Evolutionary conservation across 306 rosid species (phyloP), one percentile per base, ranked within the genome.

Genomic region (Pyrus betulifolia): DNA sequence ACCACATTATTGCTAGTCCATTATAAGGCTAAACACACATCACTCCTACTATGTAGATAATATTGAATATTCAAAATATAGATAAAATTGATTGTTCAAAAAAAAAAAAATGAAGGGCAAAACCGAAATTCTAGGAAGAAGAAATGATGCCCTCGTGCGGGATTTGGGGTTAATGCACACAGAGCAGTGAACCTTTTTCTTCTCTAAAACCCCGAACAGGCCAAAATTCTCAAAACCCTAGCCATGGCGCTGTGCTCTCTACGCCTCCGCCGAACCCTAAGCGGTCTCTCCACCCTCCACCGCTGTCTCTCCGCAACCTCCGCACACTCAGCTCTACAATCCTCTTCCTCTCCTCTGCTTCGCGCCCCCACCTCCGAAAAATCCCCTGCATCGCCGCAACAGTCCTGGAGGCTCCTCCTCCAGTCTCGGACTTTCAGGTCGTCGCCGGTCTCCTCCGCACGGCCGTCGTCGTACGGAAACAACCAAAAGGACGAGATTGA

Each of bases 401-500:
- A 72, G 8, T 57, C 78, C 5, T 69, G 71, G 3, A 49, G 54
- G 27, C 44, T 30, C 11, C 62, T 73, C 13, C 57, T 68, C 61
- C 89, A 76, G 25, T 81, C 82, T 31, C 89, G 86, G 58, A 70
- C 82, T 1, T 81, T 87, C 77, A 81, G 76, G 55, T 82, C 89
- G 18, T 74, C 88, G 19, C 77, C 88, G 14, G 80, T 81, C 58
- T 71, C 74, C 0, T 90, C 87, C 1, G 52, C 75, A 42, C 91
- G 90, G 30, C 80, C 84, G 12, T 17, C 46, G 8, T 27, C 75
- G 3, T 66, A 49, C 71, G 82, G 70, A 6, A 45, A 63, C 69
- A 60, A 72, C 77, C 38, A 35, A 44, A 66, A 84, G 80, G 89
- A 90, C 17, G 94, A 88, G 58, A 90, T 91, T 21, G 91, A 90